A percentile compares a stretch with the other conserved stretches of the same genome.
phyloP scores from a whole-genome alignment of 306 rosid genomes.

The Malus domestica region DNA sequence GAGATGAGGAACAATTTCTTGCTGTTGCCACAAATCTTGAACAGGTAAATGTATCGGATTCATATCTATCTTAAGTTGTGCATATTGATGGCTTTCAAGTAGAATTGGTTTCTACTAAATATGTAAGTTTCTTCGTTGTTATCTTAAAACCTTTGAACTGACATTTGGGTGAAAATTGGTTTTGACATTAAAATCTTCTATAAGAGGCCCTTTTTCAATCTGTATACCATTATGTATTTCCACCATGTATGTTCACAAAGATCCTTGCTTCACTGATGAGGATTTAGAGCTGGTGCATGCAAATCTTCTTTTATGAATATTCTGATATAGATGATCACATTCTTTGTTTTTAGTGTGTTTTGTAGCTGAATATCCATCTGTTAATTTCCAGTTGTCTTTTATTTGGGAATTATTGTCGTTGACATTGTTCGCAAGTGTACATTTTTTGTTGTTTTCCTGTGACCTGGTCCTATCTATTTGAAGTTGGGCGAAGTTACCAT shows the following conservation, averaged over 20 bases:
- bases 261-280: background rate
- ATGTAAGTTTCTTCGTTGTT: background rate
- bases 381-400: background rate
- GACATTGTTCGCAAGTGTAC: background rate
- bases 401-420: background rate
- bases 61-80: background rate
- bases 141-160: background rate
- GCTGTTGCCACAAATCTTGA: constrained; percentile 96
- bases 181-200: background rate
- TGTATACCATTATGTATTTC: background rate
- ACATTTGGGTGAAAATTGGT: background rate
- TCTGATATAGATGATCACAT: background rate
- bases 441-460: background rate
- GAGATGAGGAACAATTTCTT: constrained; percentile 72
- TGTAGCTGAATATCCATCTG: background rate
- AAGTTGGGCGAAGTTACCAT: background rate
- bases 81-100: constrained; percentile 5
- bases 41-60: constrained; percentile 45
- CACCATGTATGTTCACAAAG: background rate
- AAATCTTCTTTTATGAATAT: background rate
- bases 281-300: background rate
- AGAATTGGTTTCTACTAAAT: constrained; percentile 6
- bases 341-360: background rate
- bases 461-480: background rate
- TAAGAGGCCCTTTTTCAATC: background rate